Conservation (phyloP, 108 stramenopile genomes). For the Fragilariopsis cylindrus region DNA sequence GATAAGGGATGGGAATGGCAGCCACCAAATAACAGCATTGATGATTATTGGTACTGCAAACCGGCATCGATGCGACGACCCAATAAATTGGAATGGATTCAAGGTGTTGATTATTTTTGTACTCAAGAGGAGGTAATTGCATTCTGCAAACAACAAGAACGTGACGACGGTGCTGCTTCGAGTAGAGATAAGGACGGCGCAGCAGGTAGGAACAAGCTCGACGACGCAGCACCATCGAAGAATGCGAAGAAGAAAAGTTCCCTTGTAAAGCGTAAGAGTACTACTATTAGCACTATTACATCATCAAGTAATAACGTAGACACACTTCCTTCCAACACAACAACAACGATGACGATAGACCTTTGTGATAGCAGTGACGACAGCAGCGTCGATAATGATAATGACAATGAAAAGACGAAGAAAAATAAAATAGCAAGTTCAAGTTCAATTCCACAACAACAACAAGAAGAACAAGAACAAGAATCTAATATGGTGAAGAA, state of each 20-base stretch:
- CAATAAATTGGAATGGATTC: neutral
- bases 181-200: neutral
- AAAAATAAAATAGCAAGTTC: no score
- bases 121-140: conserved; percentile 1
- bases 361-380: no score
- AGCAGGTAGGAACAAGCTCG: neutral
- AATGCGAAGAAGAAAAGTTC: neutral
- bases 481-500: no score
- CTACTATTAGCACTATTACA: no score
- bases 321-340: no score
- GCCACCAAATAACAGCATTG: neutral
- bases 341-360: no score
- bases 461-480: no score
- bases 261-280: no score
- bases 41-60: conserved; percentile 13
- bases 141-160: conserved; percentile 10
- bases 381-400: no score
- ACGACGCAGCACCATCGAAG: neutral
- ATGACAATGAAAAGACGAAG: no score
- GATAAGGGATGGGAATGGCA: conserved; percentile 4
- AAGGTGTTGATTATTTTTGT: conserved; percentile 8
- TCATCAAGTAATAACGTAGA: no score
- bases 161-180: neutral
- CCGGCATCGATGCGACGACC: conserved; percentile 1
- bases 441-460: no score